Base-by-base conservation (phyloP, 345 rosid species). In the Angophora floribunda region DNA sequence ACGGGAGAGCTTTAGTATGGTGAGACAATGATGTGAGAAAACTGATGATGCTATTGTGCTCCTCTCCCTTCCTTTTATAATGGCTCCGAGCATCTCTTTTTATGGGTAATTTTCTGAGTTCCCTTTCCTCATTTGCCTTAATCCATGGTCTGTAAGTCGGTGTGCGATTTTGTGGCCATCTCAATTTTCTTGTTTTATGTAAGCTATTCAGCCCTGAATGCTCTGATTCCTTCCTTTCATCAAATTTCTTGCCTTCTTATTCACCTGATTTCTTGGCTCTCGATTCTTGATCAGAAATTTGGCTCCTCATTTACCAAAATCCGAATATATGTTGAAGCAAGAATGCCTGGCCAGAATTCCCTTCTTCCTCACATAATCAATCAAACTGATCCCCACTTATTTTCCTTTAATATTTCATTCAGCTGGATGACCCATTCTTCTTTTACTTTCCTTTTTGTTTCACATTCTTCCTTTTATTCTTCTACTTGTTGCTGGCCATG, bases 231-330 rank as follows among this genome's bases (percentile, higher is more conserved):
- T 22, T 55, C 2, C 1, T 55, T 55, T 55, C 22, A 55, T 55
- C 61, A 55, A 55, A 22, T 22, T 55, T 22, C 0, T 12, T 0
- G 0, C 2, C 0, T 55, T 55, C 61, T 0, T 55, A 22, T 22
- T 55, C 0, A 55, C 0, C 0, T 26, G 61, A 55, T 55, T 55
- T 55, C 61, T 28, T 22, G 0, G 61, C 61, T 55, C 6, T 22
- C 24, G 61, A 55, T 55, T 28, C 24, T 22, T 55, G 61, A 55
- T 12, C 0, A 0, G 0, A 55, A 4, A 55, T 55, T 55, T 55
- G 61, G 61, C 61, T 55, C 28, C 61, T 55, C 61, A 55, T 28
- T 0, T 28, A 55, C 61, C 0, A 7, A 55, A 28, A 55, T 22
- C 22, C 16, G 61, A 55, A 55, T 55, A 22, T 55, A 0, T 55